Base-by-base conservation (phyloP, 768 basidiomycete genomes). In the Boletus vinaceobasis region DNA sequence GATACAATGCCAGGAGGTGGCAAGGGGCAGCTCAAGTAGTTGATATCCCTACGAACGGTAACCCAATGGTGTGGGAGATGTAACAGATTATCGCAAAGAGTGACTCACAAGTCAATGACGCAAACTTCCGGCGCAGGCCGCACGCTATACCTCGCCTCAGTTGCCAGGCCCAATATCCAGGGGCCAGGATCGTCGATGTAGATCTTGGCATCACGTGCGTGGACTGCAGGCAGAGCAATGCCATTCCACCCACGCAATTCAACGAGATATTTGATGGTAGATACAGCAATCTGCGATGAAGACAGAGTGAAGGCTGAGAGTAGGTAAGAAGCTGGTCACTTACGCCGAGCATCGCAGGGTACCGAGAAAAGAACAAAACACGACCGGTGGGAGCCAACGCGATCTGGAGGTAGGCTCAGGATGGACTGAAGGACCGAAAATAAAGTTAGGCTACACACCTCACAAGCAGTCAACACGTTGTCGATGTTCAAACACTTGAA, bases 111-210 rank as follows among this genome's bases (percentile, higher is more conserved):
- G 71, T 96, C 93, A 61, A 90, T 85, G 39, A 97, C 77, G 65
- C 90, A 93, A 32, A 95, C 86, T 66, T 98, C 96, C 0, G 88
- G 76, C 2, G 85, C 75, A 9, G 87, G 81, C 27, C 87, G 78
- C 19, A 92, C 76, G 60, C 88, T 81, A 68, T 92, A 88, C 55
- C 91, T 80, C 8, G 89, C 87, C 66, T 95, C 88, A 2, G 90
- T 90, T 11, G 91, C 84, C 37, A 96, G 77, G 35, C 91, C 95
- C 70, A 98, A 83, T 63, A 98, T 93, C 86, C 93, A 98, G 56
- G 96, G 96, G 33, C 95, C 95, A 40, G 95, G 93, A 69, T 98
- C 94, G 60, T 98, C 94, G 58, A 95, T 87, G 60, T 93, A 91
- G 49, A 98, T 91, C 67, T 88, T 91, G 27, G 92, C 87, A 60